Base-by-base conservation (phyloP, 1,139 yeast species). In the Casaregolazyma lundiana region DNA sequence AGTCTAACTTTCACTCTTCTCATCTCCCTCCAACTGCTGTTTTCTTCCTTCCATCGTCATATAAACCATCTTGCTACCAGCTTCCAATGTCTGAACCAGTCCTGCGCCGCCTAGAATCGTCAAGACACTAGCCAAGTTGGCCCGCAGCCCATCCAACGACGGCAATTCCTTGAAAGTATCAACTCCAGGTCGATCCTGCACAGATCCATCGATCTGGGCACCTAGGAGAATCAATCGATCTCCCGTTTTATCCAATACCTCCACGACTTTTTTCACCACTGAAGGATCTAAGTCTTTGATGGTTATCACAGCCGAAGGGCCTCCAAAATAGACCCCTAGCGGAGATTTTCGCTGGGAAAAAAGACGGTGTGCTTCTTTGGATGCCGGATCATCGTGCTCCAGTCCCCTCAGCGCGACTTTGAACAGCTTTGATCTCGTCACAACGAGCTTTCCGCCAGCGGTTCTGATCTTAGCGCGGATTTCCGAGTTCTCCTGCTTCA, bases 81-180 rank as follows among this genome's bases (percentile, higher is more conserved):
- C 67, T 66, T 85, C 84, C 65, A 90, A 75, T 21, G 96, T 86
- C 66, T 78, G 78, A 5, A 86, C 95, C 63, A 90, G 75, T 2
- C 95, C 95, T 38, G 89, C 94, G 60, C 97, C 97, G 51, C 96
- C 87, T 53, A 86, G 75, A 48, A 84, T 70, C 13, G 90, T 82
- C 63, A 90, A 78, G 50, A 88, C 73, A n/a, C 96, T 96, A 19
- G 86, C 83, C 57, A 92, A 76, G 71, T 89, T 88, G 16, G 85
- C 79, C 53, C 87, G 92, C 56, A 90, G 71, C 56, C 81, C 81
- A 41, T 77, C 80, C 62, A 82, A 72, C 4, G 81, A 68, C 37
- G 96, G 95, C 60, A 90, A 75, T 32, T 76, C 77, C 69, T 87
- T 85, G 70, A 87, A 86, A 50, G 70, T 58, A 47, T 78, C 71